Evolutionary conservation across 768 basidiomycete species (phyloP).

Genomic region (Trametes cubensis): DNA sequence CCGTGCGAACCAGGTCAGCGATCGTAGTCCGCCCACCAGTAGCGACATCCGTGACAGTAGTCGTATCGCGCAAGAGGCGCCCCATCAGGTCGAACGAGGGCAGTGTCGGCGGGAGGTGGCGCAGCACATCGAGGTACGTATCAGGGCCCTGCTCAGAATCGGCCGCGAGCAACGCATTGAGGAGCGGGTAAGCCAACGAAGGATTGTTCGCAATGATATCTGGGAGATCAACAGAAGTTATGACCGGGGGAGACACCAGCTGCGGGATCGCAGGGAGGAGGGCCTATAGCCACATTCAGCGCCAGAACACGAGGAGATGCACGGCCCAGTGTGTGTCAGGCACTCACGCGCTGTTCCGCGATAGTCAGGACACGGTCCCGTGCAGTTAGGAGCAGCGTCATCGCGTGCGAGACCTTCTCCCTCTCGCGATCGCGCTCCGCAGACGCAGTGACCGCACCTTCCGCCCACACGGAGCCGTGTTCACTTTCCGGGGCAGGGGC

Average conservation of each 20-base stretch:
- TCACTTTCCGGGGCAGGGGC: slow-evolving; percentile 1
- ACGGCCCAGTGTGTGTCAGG: neutral
- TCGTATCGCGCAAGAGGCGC: slow-evolving; percentile 64
- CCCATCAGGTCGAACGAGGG: slow-evolving; percentile 76
- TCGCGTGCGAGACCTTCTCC: slow-evolving; percentile 53
- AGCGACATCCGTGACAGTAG: slow-evolving; percentile 43
- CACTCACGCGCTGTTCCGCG: slow-evolving; percentile 70
- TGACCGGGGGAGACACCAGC: slow-evolving; percentile 50
- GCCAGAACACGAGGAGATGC: neutral
- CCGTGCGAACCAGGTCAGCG: slow-evolving; percentile 63
- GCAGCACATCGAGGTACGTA: slow-evolving; percentile 65
- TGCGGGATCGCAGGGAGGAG: slow-evolving; percentile 53
- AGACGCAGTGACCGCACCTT: slow-evolving; percentile 4
- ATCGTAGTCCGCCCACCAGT: slow-evolving; percentile 58
- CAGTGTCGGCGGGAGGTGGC: slow-evolving; percentile 69
- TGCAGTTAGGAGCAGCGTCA: slow-evolving; percentile 69
- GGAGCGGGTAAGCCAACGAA: slow-evolving; percentile 66
- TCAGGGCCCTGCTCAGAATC: slow-evolving; percentile 38
- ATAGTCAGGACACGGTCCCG: slow-evolving; percentile 74
- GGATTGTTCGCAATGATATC: slow-evolving; percentile 71
- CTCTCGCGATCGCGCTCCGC: slow-evolving; percentile 58
- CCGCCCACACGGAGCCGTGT: slow-evolving; percentile 8
- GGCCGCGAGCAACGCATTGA: slow-evolving; percentile 55
- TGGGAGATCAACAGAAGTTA: slow-evolving; percentile 69
- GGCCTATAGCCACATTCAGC: slow-evolving; percentile 38